Evolutionary conservation across 2,329 filamentous ascomycete species (phyloP), one percentile per base, ranked within the genome.

Genomic region (Cryphonectria carpinicola): DNA sequence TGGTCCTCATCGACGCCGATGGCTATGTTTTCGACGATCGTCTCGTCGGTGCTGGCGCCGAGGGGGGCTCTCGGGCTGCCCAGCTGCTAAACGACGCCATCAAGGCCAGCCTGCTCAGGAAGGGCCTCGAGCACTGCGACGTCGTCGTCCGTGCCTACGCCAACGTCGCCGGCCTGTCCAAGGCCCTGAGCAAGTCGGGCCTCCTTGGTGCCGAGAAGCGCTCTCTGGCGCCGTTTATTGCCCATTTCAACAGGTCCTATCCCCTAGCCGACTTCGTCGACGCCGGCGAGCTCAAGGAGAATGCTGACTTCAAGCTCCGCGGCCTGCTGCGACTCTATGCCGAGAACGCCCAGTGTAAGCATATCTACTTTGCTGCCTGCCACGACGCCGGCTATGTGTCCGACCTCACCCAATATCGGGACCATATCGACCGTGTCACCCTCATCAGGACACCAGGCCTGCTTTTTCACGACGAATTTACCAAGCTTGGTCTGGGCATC

Each of bases 341-440:
- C 46, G 85, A 89, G 62, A 88, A 87, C 74, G 79, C 83, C 4
- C 87, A 90, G 75, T 92, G 89, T 80, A 88, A 87, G 74, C 89
- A 90, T 76, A 88, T 92, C 49, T 88, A 87, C 75, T 88, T 90
- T 70, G 89, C 88, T 6, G 88, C 85, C 54, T 91, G 89, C 74
- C 88, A 90, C 74, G 87, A 91, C 74, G 82, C 82, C 35, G 85
- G 85, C 66, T 90, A 90, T 76, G 79, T 89, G 62, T 84, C 86
- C 10, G 82, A 89, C 64, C 80, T 91, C 37, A 85, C 83, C 6
- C 85, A 86, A 10, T 86, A 87, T 74, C 80, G 79, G 60, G 84
- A 84, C 60, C 82, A 83, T 70, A 77, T 79, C 10, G 82, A 86
- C 35, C 83, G 84, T 66, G 84, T 90, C 71, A 90, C 88, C 0